Evolutionary conservation across 2,329 filamentous ascomycete genomes (phyloP).

Genomic region (Aspergillus sp.): DNA sequence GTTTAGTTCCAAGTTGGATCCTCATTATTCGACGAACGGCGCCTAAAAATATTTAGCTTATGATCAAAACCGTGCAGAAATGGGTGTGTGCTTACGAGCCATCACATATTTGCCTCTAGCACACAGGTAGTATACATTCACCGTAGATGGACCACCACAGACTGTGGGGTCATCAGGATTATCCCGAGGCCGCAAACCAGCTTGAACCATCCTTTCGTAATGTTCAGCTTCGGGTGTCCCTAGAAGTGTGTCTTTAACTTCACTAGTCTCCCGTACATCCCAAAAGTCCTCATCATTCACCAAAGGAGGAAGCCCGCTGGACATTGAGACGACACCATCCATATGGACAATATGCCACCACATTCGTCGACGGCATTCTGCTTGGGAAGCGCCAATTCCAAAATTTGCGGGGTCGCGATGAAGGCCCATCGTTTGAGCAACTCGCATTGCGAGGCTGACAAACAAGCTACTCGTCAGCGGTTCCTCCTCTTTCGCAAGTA

Average conservation of each 20-base stretch:
- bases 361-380: constrained; percentile 46
- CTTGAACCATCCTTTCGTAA: constrained; percentile 36
- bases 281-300: constrained; percentile 50
- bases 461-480: constrained; percentile 50
- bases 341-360: constrained; percentile 53
- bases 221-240: constrained; percentile 38
- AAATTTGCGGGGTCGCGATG: constrained; percentile 51
- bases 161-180: constrained; percentile 42
- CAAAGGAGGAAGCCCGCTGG: constrained; percentile 48
- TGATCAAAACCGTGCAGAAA: background rate
- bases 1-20: constrained; percentile 46
- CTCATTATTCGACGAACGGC: constrained; percentile 45
- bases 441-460: constrained; percentile 47
- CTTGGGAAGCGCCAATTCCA: constrained; percentile 44
- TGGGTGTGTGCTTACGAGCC: constrained; percentile 36
- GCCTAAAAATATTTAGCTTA: constrained; percentile 23
- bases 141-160: constrained; percentile 42
- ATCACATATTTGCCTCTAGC: constrained; percentile 47
- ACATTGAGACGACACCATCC: constrained; percentile 51
- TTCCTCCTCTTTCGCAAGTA: constrained; percentile 50
- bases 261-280: constrained; percentile 48
- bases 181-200: constrained; percentile 36
- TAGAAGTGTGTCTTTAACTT: constrained; percentile 47
- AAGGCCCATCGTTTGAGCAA: constrained; percentile 50
- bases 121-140: constrained; percentile 45